A percentile compares a stretch with the other conserved stretches of the same genome.
phyloP scores from a whole-genome alignment of 208 protist genomes.

The Leishmania tropica region DNA sequence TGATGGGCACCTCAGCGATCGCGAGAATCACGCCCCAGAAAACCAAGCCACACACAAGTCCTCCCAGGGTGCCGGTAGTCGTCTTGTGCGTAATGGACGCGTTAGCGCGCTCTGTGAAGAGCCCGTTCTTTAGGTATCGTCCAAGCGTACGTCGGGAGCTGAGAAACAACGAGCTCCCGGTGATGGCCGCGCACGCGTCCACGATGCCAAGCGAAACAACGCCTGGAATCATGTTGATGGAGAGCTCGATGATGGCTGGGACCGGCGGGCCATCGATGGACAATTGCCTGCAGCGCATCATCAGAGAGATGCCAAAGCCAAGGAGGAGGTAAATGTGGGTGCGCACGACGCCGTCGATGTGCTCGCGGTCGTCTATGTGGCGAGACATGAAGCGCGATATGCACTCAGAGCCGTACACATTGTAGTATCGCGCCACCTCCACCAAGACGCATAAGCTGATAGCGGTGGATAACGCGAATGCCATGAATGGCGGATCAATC shows the following conservation, averaged over 20 bases:
- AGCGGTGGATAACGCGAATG: constrained; percentile 73
- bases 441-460: constrained; percentile 54
- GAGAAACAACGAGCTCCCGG: constrained; percentile 79
- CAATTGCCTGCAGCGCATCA: constrained; percentile 72
- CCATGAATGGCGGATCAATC: constrained; percentile 83
- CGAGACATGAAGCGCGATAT: constrained; percentile 57
- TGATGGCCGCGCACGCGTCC: constrained; percentile 82
- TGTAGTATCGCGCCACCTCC: constrained; percentile 69
- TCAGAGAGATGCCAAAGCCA: constrained; percentile 70
- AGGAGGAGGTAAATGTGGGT: constrained; percentile 91
- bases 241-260: constrained; percentile 66
- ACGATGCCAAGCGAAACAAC: constrained; percentile 84
- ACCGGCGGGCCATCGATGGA: constrained; percentile 22
- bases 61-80: constrained; percentile 79
- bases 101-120: constrained; percentile 85
- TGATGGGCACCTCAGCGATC: constrained; percentile 54
- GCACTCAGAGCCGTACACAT: constrained; percentile 57
- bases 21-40: constrained; percentile 77
- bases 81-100: constrained; percentile 89
- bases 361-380: constrained; percentile 84
- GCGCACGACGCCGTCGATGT: constrained; percentile 64
- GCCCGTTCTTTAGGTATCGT: constrained; percentile 70
- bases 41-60: constrained; percentile 64
- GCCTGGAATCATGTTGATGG: constrained; percentile 84
- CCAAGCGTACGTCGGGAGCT: constrained; percentile 65